These are phyloP conservation scores for Russula abietina DNA, from an alignment of 768 basidiomycete species.

Conservation along the genomic window DNA sequence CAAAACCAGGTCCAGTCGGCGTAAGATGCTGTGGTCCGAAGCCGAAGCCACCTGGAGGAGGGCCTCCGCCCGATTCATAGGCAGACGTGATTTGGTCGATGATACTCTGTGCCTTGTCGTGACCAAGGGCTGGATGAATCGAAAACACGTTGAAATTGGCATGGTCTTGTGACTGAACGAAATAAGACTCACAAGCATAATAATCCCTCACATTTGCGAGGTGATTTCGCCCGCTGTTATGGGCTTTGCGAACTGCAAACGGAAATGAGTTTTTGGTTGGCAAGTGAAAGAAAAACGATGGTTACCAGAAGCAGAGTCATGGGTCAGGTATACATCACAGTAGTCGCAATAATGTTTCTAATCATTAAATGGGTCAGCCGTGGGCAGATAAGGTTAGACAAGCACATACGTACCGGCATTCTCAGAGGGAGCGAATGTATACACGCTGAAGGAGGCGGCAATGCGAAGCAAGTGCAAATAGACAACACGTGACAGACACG, in stretches of 20 bases:
- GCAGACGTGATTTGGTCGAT: constrained; percentile 97
- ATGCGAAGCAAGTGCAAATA: too few relatives aligned
- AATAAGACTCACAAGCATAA: constrained; percentile 64
- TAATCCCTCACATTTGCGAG: constrained; percentile 95
- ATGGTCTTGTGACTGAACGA: not conserved
- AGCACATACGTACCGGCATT: constrained; percentile 57
- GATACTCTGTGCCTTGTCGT: constrained; percentile 96
- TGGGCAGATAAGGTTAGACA: not conserved
- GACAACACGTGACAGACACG: constrained; percentile 14
- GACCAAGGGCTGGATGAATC: constrained; percentile 58
- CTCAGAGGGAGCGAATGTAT: not conserved
- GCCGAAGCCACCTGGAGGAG: constrained; percentile 82
- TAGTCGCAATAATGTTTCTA: constrained; percentile 95
- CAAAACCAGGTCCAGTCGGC: constrained; percentile 37
- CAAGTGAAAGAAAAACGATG: constrained; percentile 3
- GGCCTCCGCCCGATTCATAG: constrained; percentile 81
- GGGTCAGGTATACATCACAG: constrained; percentile 89
- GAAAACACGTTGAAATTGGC: constrained; percentile 19
- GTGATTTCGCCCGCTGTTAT: constrained; percentile 97
- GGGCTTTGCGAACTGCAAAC: constrained; percentile 84
- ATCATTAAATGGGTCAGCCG: constrained; percentile 12
- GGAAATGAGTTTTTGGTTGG: not conserved
- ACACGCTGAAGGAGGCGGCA: too few relatives aligned
- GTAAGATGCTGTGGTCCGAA: constrained; percentile 78
- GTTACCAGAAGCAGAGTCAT: constrained; percentile 87